phyloP scores from a whole-genome alignment of 345 rosid species.

The Melaleuca quinquenervia region DNA sequence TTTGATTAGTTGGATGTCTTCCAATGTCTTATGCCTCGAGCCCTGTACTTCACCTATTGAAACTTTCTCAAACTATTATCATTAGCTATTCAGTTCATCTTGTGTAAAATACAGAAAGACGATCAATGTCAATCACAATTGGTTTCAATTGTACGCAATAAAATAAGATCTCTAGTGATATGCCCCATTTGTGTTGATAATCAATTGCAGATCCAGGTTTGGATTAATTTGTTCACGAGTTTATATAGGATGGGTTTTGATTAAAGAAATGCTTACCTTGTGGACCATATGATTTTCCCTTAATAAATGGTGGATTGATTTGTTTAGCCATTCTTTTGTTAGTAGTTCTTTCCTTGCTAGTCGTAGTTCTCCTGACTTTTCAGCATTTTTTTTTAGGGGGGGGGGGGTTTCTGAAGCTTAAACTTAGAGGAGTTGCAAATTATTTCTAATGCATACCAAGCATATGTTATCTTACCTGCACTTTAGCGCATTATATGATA shows the following conservation, averaged over 20 bases:
- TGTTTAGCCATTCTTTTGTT: not conserved
- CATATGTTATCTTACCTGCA: not conserved
- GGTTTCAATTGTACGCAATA: not conserved
- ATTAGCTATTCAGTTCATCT: not conserved
- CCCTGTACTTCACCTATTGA: not conserved
- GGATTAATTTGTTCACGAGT: not conserved
- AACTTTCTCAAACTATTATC: not conserved
- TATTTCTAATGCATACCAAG: not conserved
- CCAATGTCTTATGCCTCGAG: not conserved
- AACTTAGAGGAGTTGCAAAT: not conserved
- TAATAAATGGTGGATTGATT: not conserved
- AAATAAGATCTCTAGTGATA: not conserved
- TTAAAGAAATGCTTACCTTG: not conserved
- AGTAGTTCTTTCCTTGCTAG: not conserved
- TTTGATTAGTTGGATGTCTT: not conserved
- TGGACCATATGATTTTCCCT: not conserved
- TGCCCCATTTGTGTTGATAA: not conserved
- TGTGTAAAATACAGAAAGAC: not conserved
- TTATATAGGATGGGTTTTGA: not conserved
- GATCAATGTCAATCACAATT: not conserved
- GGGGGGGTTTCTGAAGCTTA: not conserved
- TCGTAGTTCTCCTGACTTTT: not conserved
- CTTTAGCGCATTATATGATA: not conserved
- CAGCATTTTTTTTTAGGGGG: not conserved
- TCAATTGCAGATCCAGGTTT: not conserved